A percentile compares a stretch with the other conserved stretches of the same genome.
phyloP scores from a whole-genome alignment of 306 rosid genomes.

The Ceratonia siliqua region DNA sequence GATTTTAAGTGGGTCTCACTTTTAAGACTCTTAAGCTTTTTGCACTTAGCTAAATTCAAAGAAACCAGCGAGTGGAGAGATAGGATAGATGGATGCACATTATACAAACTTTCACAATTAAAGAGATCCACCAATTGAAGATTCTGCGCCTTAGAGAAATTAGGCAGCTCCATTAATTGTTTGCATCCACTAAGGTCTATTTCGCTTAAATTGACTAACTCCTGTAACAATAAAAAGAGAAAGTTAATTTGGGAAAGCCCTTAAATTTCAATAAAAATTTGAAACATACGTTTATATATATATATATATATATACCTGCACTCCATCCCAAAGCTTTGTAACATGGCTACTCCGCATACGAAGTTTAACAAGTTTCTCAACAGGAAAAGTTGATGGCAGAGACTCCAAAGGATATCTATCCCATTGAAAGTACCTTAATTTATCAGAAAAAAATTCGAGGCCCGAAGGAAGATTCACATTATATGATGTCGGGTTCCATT shows the following conservation, averaged over 20 bases:
- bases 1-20: not conserved
- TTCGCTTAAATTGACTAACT: not conserved
- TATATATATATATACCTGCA: no score
- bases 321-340: no score
- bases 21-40: not conserved
- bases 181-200: not conserved
- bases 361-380: no score
- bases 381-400: no score
- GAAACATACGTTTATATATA: no score
- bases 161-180: not conserved
- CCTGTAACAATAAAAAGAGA: not conserved
- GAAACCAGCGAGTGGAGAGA: not conserved
- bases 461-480: no score
- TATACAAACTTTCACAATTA: not conserved
- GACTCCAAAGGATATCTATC: no score
- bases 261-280: no score
- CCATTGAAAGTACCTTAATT: no score
- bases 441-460: no score
- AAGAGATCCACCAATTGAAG: constrained; percentile 1
- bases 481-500: no score
- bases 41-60: not conserved
- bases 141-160: not conserved
- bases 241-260: not conserved
- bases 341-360: no score
- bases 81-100: constrained; percentile 2